Evolutionary conservation across 225 moss, liverwort and hornwort species (phyloP), one percentile per base, ranked within the genome.

Genomic region (Antitrichia curtipendula): DNA sequence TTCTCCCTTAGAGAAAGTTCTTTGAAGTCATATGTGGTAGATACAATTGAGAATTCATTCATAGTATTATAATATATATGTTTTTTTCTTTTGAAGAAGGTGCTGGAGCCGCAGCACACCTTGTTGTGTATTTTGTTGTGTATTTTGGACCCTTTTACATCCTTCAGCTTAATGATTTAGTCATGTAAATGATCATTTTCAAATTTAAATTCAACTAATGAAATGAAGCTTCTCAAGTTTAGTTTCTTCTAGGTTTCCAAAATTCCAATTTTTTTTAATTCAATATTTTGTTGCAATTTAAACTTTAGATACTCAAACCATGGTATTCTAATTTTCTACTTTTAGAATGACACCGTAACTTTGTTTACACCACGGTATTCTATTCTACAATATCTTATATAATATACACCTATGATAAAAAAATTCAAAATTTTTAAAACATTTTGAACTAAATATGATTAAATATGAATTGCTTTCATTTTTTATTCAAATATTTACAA

Each of bases 1-100:
- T 41, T 5, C 15, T 1, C 4, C 0, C 15, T 2, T 6, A 0
- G 6, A 16, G 0, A 27, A 43, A 16, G 16, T 25, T 70, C 8
- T 2, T 70, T 15, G 20, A 70, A 23, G 20, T 15, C 13, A 15
- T 5, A 8, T 25, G 8, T 14, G 5, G 1, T 41, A 70, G 25
- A 70, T 41, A 8, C 3, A 15, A 70, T 23, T 68, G 13, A 2
- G 15, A 70, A 70, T 41, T 41, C 6, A 9, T 9, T 71, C 25
- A 43, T 28, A 9, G 16, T 71, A 16, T 43, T 9, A 10, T 28
- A 43, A 0, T 45, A 28, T 8, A 43, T 45, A n/a, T 71, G 27
- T 28, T 16, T 43, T 28, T 10, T 45, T 14, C 21, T 16, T 24
- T 45, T 28, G 2, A 71, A 43, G 17, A 43, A 71, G 28, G 5